A percentile compares a stretch with the other conserved stretches of the same genome.
phyloP scores from a whole-genome alignment of 495 filamentous ascomycete species.

The Penicillium angulare region DNA sequence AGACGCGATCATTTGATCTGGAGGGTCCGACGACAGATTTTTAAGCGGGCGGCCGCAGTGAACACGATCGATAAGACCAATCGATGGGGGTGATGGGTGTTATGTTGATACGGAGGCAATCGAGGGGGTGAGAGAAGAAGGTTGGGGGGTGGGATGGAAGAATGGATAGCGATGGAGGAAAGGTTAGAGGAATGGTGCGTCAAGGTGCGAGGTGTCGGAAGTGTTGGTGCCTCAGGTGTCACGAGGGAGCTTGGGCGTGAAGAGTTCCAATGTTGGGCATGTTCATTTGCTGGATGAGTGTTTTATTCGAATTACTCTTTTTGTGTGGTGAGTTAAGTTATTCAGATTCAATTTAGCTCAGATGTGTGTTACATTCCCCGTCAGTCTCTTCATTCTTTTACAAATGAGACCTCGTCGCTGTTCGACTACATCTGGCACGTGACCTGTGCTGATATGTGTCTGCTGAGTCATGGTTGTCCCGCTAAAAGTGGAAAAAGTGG shows the following conservation, averaged over 20 bases:
- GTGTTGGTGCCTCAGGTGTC: constrained; percentile 25
- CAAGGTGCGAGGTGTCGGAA: constrained; percentile 31
- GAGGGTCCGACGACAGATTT: constrained; percentile 43
- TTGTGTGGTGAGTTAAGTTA: not conserved
- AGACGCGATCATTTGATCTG: constrained; percentile 59
- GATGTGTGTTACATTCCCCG: not conserved
- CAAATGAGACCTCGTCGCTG: not conserved
- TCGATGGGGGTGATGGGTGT: not conserved
- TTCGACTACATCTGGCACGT: not conserved
- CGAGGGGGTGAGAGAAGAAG: constrained; percentile 9
- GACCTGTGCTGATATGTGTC: not conserved
- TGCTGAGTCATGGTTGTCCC: not conserved
- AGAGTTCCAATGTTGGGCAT: not conserved
- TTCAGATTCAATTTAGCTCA: too few species aligned
- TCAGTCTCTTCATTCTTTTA: not conserved
- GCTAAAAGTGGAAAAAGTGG: not conserved
- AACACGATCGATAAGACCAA: constrained; percentile 19
- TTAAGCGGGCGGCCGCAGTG: constrained; percentile 33
- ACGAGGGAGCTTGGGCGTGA: constrained; percentile 20
- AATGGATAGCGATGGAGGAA: constrained; percentile 24
- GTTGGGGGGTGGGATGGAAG: constrained; percentile 17
- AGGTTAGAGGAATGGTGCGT: constrained; percentile 28
- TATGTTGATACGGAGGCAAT: not conserved
- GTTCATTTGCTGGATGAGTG: not conserved
- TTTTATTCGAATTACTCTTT: not conserved